phyloP scores from a whole-genome alignment of 768 basidiomycete species.

The Dacryopinax spathularia region DNA sequence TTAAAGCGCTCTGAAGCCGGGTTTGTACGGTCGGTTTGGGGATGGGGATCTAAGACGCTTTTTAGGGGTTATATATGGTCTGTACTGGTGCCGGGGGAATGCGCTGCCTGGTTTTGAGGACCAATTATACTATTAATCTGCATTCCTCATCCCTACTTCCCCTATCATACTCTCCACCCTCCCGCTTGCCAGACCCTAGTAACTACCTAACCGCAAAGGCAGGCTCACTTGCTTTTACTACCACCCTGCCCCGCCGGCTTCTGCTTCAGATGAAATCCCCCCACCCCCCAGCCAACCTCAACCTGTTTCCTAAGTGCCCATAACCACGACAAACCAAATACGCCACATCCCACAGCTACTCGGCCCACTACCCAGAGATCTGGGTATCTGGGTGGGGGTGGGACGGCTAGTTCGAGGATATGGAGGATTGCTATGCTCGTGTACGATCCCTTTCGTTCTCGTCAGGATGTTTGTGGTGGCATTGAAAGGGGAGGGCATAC shows the following conservation, averaged over 20 bases:
- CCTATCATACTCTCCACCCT: too few relatives aligned
- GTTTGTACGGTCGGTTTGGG: too few relatives aligned
- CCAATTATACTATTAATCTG: too few relatives aligned
- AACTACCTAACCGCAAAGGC: too few relatives aligned
- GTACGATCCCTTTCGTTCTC: conserved; percentile 38
- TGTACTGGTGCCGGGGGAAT: too few relatives aligned
- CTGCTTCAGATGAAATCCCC: conserved; percentile 31
- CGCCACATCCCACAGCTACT: conserved; percentile 60
- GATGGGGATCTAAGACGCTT: too few relatives aligned
- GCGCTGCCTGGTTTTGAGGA: too few relatives aligned
- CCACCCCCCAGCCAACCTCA: conserved; percentile 67
- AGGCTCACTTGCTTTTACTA: too few relatives aligned
- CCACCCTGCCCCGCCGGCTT: background rate
- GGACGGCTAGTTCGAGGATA: conserved; percentile 42
- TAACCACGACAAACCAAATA: conserved; percentile 72
- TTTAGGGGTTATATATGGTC: too few relatives aligned
- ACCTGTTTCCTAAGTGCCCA: conserved; percentile 77
- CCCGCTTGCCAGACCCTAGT: too few relatives aligned
- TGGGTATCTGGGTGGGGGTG: conserved; percentile 63
- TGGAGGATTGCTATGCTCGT: conserved; percentile 42
- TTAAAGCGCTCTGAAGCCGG: too few relatives aligned
- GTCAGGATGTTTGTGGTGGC: background rate
- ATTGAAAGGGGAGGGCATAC: conserved; percentile 23
- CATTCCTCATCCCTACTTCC: too few relatives aligned
- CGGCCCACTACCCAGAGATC: conserved; percentile 79